Conservation (phyloP, 371 early-diverging fungal genomes). For the Mucor saturninus region DNA sequence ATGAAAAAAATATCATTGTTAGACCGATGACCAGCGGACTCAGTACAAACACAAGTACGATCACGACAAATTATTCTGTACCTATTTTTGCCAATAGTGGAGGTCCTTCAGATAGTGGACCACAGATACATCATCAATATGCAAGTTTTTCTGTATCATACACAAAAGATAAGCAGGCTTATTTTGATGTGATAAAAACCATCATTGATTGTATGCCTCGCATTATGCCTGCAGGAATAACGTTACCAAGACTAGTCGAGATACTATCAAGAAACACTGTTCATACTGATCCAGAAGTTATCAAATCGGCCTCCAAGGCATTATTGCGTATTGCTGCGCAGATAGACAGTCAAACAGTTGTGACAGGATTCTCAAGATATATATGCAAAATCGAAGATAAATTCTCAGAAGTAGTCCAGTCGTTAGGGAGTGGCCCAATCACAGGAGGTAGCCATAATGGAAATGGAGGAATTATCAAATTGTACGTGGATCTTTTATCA, state of each 20-base stretch:
- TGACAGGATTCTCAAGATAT: slow-evolving; percentile 60
- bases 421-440: slow-evolving; percentile 43
- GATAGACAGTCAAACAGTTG: slow-evolving; percentile 65
- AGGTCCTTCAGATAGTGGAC: slow-evolving; percentile 31
- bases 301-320: slow-evolving; percentile 68
- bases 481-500: slow-evolving; percentile 46
- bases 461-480: slow-evolving; percentile 40
- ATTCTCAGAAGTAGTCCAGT: slow-evolving; percentile 56
- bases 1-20: slow-evolving; percentile 57
- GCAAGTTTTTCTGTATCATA: slow-evolving; percentile 63
- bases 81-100: slow-evolving; percentile 44
- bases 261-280: slow-evolving; percentile 78
- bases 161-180: slow-evolving; percentile 69
- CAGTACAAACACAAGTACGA: slow-evolving; percentile 12
- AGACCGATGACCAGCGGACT: slow-evolving; percentile 19
- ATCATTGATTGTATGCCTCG: slow-evolving; percentile 79
- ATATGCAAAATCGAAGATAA: slow-evolving; percentile 68
- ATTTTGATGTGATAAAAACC: slow-evolving; percentile 68
- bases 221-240: slow-evolving; percentile 70
- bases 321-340: slow-evolving; percentile 71
- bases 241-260: slow-evolving; percentile 71
- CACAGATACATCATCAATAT: slow-evolving; percentile 65
- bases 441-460: slow-evolving; percentile 24
- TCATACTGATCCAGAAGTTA: slow-evolving; percentile 84
- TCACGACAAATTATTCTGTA: slow-evolving; percentile 36